Evolutionary conservation across 1,284 basidiomycete species (phyloP).

Genomic region (Moniliella sp.): DNA sequence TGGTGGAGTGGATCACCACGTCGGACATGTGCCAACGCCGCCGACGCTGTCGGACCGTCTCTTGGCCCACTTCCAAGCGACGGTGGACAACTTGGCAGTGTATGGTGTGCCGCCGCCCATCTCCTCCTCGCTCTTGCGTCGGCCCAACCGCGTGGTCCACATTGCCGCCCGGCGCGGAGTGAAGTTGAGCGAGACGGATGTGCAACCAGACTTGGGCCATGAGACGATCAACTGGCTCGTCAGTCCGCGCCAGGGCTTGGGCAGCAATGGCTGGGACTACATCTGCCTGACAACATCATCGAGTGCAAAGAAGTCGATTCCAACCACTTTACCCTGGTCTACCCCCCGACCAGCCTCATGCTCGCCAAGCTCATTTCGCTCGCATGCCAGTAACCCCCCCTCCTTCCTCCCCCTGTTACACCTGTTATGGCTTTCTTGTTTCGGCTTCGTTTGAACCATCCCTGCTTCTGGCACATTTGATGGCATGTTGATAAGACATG

Average conservation of each 20-base stretch:
- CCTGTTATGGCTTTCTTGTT: too few species aligned
- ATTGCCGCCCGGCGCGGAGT: conserved; percentile 5
- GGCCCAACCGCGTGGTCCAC: conserved; percentile 3
- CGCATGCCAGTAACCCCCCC: conserved; percentile 16
- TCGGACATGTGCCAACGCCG: conserved; percentile 7
- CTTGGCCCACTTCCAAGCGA: conserved; percentile 8
- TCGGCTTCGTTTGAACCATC: too few species aligned
- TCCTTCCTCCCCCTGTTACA: too few species aligned
- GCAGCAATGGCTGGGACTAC: conserved; percentile 8
- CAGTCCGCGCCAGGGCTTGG: background rate
- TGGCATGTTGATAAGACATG: too few species aligned
- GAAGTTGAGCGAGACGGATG: conserved; percentile 4
- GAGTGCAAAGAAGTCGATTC: background rate
- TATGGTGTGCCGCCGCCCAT: conserved; percentile 1
- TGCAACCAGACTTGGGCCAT: conserved; percentile 1
- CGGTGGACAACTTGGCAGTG: conserved; percentile 5
- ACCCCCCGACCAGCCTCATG: conserved; percentile 5
- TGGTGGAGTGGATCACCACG: conserved; percentile 11
- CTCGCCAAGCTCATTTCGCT: conserved; percentile 13
- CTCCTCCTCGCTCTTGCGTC: background rate
- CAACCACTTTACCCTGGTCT: background rate
- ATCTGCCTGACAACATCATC: conserved; percentile 1
- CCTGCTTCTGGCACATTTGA: too few species aligned
- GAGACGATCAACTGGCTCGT: conserved; percentile 9
- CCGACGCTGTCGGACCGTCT: conserved; percentile 6